Percentiles rank a stretch among this genome's conserved stretches.
phyloP scores from a whole-genome alignment of 768 basidiomycete species.

The Mycena floridula region DNA sequence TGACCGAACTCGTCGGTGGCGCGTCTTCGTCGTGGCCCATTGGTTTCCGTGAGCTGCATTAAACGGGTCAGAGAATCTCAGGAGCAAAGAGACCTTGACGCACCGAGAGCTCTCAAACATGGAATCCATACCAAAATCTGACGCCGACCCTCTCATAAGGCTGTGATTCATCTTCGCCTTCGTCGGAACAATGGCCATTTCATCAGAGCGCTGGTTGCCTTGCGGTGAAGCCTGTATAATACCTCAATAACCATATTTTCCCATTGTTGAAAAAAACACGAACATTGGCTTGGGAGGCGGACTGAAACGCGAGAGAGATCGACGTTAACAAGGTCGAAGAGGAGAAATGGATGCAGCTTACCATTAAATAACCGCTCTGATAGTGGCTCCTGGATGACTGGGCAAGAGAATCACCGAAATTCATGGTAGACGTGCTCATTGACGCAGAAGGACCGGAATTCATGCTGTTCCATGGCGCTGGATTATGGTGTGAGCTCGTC shows the following conservation, averaged over 20 bases:
- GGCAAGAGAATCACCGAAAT: slow-evolving; percentile 61
- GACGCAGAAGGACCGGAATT: too few relatives aligned
- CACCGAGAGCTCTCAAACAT: slow-evolving; percentile 76
- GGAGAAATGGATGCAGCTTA: slow-evolving; percentile 22
- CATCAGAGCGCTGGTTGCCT: slow-evolving; percentile 60
- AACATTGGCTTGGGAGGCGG: slow-evolving; percentile 58
- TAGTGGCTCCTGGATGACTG: slow-evolving; percentile 75
- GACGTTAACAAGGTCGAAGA: not conserved
- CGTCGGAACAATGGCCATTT: slow-evolving; percentile 68
- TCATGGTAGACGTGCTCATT: slow-evolving; percentile 36
- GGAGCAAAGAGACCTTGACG: slow-evolving; percentile 9
- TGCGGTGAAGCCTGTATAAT: slow-evolving; percentile 37
- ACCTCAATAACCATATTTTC: slow-evolving; percentile 3
- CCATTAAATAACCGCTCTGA: slow-evolving; percentile 79
- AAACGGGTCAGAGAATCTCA: too few relatives aligned
- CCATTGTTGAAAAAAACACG: slow-evolving; percentile 5
- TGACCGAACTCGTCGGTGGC: slow-evolving; percentile 68
- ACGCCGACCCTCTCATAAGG: slow-evolving; percentile 53
- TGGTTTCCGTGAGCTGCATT: too few relatives aligned
- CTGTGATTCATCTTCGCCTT: slow-evolving; percentile 77
- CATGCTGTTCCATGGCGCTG: slow-evolving; percentile 40
- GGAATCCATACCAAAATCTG: slow-evolving; percentile 78
- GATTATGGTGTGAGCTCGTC: slow-evolving; percentile 38
- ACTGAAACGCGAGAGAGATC: slow-evolving; percentile 29
- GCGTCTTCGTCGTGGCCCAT: slow-evolving; percentile 83